Evolutionary conservation across 441 rosid genomes (phyloP).

Genomic region (Erodium texanum): DNA sequence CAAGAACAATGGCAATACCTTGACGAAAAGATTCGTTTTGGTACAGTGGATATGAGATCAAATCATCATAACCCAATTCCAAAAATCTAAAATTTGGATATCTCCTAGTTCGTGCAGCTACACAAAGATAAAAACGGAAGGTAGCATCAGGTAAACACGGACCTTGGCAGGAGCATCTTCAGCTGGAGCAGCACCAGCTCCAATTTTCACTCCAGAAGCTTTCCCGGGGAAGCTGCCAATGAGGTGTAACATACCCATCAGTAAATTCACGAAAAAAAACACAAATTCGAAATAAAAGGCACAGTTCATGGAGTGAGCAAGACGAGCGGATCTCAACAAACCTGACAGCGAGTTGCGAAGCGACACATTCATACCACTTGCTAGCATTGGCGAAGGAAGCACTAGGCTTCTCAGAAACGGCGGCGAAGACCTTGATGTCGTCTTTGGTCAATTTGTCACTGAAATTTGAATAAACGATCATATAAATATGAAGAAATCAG

Average conservation of each 20-base stretch:
- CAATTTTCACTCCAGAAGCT: conserved; percentile 49
- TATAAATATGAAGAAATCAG: not conserved
- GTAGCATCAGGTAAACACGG: not conserved
- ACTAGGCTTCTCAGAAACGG: conserved; percentile 51
- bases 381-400: conserved; percentile 24
- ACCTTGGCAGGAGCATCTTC: conserved; percentile 27
- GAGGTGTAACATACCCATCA: not conserved
- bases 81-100: too few relatives aligned
- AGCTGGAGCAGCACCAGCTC: conserved; percentile 39
- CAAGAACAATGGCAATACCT: not conserved
- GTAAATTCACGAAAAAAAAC: not conserved
- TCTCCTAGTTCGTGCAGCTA: not conserved
- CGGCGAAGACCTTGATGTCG: conserved; percentile 78
- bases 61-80: not conserved
- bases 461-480: not conserved
- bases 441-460: conserved; percentile 38
- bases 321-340: conserved; percentile 18
- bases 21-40: too few relatives aligned
- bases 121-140: not conserved
- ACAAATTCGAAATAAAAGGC: not conserved
- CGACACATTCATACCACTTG: conserved; percentile 64
- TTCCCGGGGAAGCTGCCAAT: not conserved
- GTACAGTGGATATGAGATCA: not conserved
- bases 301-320: not conserved
- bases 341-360: conserved; percentile 32